Evolutionary conservation across 2,329 filamentous ascomycete species (phyloP).

Genomic region (Tolypocladium guangdongense): DNA sequence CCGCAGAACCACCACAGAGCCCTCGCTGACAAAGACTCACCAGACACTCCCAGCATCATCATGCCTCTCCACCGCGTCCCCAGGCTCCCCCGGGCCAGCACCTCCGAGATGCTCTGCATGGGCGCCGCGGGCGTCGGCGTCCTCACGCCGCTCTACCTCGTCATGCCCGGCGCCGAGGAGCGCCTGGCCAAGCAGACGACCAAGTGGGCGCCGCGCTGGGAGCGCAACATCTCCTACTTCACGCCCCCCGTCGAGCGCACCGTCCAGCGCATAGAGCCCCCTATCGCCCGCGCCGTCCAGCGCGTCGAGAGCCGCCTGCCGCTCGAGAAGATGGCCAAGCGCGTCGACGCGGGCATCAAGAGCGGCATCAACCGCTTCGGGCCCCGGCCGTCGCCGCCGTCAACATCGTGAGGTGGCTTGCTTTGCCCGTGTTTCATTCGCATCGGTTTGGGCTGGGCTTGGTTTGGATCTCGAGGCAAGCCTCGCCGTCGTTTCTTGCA

Average conservation of each 20-base stretch:
- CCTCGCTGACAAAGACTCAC: not conserved
- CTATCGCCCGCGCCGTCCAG: slow-evolving; percentile 32
- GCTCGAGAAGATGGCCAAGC: slow-evolving; percentile 38
- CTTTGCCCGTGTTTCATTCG: not conserved
- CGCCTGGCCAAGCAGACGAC: slow-evolving; percentile 41
- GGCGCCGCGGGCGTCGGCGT: slow-evolving; percentile 41
- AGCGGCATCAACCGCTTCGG: slow-evolving; percentile 29
- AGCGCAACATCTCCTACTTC: slow-evolving; percentile 45
- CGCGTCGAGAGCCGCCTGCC: slow-evolving; percentile 35
- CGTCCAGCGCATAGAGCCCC: slow-evolving; percentile 38
- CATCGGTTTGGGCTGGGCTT: not conserved
- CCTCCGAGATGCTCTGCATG: slow-evolving; percentile 40
- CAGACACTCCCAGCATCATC: slow-evolving; percentile 17
- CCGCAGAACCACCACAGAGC: not conserved
- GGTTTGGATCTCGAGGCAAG: not conserved
- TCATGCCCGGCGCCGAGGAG: slow-evolving; percentile 45
- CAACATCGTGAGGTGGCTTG: not conserved
- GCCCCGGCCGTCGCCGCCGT: slow-evolving; percentile 11
- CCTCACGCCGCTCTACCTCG: slow-evolving; percentile 46
- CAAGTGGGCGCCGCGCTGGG: slow-evolving; percentile 50
- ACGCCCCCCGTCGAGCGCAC: slow-evolving; percentile 33
- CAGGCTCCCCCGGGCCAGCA: slow-evolving; percentile 37
- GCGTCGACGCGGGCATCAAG: slow-evolving; percentile 36
- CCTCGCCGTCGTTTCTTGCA: not conserved
- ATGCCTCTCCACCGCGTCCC: slow-evolving; percentile 33